Evolutionary conservation across 306 rosid genomes (phyloP).

Genomic region (Argentina anserina): DNA sequence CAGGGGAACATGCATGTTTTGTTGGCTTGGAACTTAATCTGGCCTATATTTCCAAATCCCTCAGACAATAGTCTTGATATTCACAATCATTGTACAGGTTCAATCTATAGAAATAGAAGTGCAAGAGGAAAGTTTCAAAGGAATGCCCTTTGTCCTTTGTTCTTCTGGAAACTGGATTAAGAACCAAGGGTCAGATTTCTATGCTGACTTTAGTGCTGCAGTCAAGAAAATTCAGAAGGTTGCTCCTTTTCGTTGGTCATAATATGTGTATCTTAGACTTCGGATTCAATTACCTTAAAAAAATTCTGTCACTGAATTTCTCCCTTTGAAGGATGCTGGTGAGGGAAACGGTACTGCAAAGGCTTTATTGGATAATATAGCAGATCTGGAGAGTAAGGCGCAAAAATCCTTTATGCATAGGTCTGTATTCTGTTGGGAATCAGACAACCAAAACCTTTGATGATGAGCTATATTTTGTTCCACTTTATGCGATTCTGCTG

Average conservation of each 20-base stretch:
- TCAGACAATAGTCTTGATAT: conserved; percentile 22
- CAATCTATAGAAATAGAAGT: conserved; percentile 66
- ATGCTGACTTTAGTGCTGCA: conserved; percentile 48
- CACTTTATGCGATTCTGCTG: conserved; percentile 9
- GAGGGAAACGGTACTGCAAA: conserved; percentile 82
- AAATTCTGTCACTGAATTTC: conserved; percentile 25
- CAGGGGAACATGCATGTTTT: conserved; percentile 20
- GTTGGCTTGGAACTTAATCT: conserved; percentile 25
- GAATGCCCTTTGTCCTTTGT: conserved; percentile 75
- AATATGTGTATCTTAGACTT: conserved; percentile 19
- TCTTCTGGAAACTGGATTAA: conserved; percentile 77
- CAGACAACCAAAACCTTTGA: background rate
- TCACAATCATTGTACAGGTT: conserved; percentile 53
- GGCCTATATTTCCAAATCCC: conserved; percentile 13
- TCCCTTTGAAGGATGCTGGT: conserved; percentile 52
- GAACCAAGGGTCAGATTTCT: conserved; percentile 82
- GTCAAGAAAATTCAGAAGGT: conserved; percentile 67
- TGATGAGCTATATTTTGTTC: conserved; percentile 7
- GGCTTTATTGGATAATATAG: conserved; percentile 73
- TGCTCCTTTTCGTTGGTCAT: conserved; percentile 26
- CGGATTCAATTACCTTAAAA: conserved; percentile 14
- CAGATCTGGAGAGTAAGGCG: conserved; percentile 76
- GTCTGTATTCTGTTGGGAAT: conserved; percentile 42
- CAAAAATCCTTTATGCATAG: conserved; percentile 97
- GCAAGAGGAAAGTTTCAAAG: conserved; percentile 57